Conservation (phyloP, 805 yeast genomes). For the Metschnikowia vanudenii region DNA sequence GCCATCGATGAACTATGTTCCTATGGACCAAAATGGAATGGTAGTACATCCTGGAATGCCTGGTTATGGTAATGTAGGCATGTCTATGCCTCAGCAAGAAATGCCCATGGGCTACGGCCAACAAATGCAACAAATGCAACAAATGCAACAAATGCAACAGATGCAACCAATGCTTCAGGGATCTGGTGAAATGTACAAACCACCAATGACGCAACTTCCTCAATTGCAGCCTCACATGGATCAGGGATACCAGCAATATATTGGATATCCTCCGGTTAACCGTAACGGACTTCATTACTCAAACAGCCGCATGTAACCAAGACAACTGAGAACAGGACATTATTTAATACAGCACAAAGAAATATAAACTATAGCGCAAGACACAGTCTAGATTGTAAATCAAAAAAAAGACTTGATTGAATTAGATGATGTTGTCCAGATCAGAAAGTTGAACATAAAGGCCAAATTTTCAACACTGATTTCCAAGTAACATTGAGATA, state of each 20-base stretch:
- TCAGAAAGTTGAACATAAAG: too few relatives aligned
- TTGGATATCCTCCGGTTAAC: constrained; percentile 8
- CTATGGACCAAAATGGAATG: constrained; percentile 17
- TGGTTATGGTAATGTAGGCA: constrained; percentile 1
- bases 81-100: constrained; percentile 12
- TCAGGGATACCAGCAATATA: constrained; percentile 13
- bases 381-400: too few relatives aligned
- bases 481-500: too few relatives aligned
- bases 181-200: constrained; percentile 13
- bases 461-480: too few relatives aligned
- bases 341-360: too few relatives aligned
- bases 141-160: too few relatives aligned
- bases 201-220: constrained; percentile 15
- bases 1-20: constrained; percentile 14
- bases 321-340: too few relatives aligned
- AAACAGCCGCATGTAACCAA: constrained; percentile 7
- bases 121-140: constrained; percentile 14
- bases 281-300: constrained; percentile 5
- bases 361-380: too few relatives aligned
- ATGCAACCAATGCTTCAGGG: constrained; percentile 6
- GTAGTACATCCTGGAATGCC: constrained; percentile 11
- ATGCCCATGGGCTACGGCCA: constrained; percentile 14
- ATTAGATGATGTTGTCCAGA: too few relatives aligned
- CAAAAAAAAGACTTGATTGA: too few relatives aligned
- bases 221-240: constrained; percentile 17